Base-by-base conservation (phyloP, 306 rosid genomes). In the Ceratonia siliqua region DNA sequence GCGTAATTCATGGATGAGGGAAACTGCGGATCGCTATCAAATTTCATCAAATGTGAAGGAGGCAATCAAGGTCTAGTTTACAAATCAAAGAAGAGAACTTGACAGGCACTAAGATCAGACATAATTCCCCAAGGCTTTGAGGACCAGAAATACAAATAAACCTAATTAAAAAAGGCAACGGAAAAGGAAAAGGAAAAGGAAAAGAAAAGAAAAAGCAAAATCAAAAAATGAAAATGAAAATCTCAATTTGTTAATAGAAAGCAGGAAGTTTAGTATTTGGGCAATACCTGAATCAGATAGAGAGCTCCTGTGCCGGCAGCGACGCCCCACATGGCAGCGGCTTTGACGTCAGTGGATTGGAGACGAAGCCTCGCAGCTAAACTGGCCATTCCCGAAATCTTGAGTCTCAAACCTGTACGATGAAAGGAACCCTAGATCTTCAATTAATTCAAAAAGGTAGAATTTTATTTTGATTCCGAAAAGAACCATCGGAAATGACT, bases 301-400 rank as follows among this genome's bases (percentile, higher is more conserved):
- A 91, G 82, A 55, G 86, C 95, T 13, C 82, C 82, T 35, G 89
- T 41, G n/a, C 57, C 56, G 81, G 96, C 93, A 9, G 96, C 87
- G 33, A 91, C 84, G n/a, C 97, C 96, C 98, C 97, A 94, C 74
- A 65, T 24, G 71, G 89, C 97, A 22, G 94, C 91, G 81, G 97
- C 83, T 82, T 91, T 81, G 86, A 94, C 57, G 45, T 84, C 89
- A 5, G 83, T 50, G 21, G 89, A 7, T 73, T 90, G 96, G 42
- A 82, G 50, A 69, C 92, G 94, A 49, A 74, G 18, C 77, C 55
- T 85, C 22, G 90, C 42, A 14, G 83, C 81, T 70, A 81, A 78
- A 64, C 87, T 85, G 30, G 89, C 89, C 91, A 86, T 87, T 58
- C 13, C 82, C 43, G 69, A 49, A 72, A 38, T 73, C 61, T 76